Percentiles rank a stretch among this genome's conserved stretches.
phyloP scores from a whole-genome alignment of 192 early-diverging fungal genomes.

The Glomus cerebriforme region DNA sequence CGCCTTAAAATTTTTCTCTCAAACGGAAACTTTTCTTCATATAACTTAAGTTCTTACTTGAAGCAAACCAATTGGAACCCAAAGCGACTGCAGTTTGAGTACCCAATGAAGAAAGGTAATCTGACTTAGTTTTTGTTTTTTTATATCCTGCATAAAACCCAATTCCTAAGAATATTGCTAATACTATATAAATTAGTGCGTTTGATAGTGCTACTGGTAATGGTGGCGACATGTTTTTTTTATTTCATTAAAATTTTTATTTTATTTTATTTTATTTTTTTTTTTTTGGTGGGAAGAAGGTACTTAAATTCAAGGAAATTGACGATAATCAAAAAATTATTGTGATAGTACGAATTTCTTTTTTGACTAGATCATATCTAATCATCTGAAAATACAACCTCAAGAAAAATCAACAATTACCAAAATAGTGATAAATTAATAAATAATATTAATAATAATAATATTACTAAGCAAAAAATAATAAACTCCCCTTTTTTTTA shows the following conservation, averaged over 20 bases:
- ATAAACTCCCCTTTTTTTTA: too few species aligned
- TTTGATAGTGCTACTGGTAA: slow-evolving; percentile 36
- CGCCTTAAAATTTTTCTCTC: not conserved
- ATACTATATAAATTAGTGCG: slow-evolving; percentile 55
- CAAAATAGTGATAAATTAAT: too few species aligned
- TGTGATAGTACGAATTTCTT: too few species aligned
- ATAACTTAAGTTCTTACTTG: slow-evolving; percentile 37
- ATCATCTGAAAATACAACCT: too few species aligned
- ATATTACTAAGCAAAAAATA: too few species aligned
- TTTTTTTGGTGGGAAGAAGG: too few species aligned
- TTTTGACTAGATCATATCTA: too few species aligned
- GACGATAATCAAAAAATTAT: too few species aligned
- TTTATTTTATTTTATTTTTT: too few species aligned
- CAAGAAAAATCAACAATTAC: too few species aligned
- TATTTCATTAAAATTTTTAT: not conserved
- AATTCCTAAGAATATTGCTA: slow-evolving; percentile 52
- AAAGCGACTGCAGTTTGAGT: slow-evolving; percentile 53
- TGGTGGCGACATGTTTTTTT: not conserved
- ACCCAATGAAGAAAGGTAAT: slow-evolving; percentile 56
- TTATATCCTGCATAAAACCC: slow-evolving; percentile 56
- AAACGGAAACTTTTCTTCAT: not conserved
- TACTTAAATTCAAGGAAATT: too few species aligned
- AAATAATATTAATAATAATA: too few species aligned
- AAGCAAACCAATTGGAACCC: slow-evolving; percentile 53
- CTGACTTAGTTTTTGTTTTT: slow-evolving; percentile 46